A percentile compares a stretch with the other conserved stretches of the same genome.
Evolutionary conservation across 805 yeast species (phyloP).

Genomic region (Suhomyces prunicola): DNA sequence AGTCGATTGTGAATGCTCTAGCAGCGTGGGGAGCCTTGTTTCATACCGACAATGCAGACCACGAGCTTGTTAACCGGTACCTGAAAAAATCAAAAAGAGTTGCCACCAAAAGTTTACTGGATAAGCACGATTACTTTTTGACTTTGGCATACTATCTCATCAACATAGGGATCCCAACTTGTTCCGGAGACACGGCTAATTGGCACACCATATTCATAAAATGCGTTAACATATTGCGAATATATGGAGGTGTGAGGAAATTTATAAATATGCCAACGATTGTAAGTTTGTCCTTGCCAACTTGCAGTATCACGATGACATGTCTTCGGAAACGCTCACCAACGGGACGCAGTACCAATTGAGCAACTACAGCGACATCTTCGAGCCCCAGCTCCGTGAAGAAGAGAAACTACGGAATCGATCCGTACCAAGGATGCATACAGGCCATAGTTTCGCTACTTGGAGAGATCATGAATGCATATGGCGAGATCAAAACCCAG

Average conservation of each 20-base stretch:
- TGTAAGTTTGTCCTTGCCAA: constrained; percentile 41
- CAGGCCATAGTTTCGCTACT: constrained; percentile 36
- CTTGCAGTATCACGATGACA: constrained; percentile 43
- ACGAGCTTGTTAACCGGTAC: constrained; percentile 11
- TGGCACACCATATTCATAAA: constrained; percentile 39
- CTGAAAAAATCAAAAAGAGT: constrained; percentile 12
- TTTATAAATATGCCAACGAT: constrained; percentile 34
- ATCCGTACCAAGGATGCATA: constrained; percentile 44
- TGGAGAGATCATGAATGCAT: constrained; percentile 39
- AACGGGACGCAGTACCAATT: constrained; percentile 38
- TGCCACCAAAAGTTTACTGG: constrained; percentile 8
- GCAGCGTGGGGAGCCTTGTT: constrained; percentile 34
- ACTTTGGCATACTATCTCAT: constrained; percentile 22
- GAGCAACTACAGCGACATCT: constrained; percentile 31
- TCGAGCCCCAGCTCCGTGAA: constrained; percentile 19
- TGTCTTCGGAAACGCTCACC: constrained; percentile 31
- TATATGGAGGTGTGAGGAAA: constrained; percentile 36
- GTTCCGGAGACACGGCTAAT: constrained; percentile 22
- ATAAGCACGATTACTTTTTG: constrained; percentile 17
- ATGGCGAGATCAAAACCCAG: constrained; percentile 21
- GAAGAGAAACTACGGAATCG: constrained; percentile 37
- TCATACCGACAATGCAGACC: constrained; percentile 9
- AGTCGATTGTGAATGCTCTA: constrained; percentile 20
- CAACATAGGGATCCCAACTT: constrained; percentile 18
- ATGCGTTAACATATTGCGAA: constrained; percentile 25